Evolutionary conservation across 345 rosid genomes (phyloP), one percentile per base, ranked within the genome.

Genomic region (Citrus glauca): DNA sequence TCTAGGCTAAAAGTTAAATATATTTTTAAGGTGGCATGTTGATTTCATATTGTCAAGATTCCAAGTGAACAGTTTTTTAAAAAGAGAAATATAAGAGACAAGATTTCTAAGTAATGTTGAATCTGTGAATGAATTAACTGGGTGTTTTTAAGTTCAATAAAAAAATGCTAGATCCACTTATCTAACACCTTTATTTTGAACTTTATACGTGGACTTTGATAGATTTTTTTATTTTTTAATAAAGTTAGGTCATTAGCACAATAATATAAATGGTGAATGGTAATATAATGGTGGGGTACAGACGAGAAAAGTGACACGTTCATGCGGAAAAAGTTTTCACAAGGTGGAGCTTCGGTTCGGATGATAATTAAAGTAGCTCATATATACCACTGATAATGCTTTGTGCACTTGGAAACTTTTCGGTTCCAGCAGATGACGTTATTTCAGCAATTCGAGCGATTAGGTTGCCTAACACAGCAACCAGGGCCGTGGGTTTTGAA

Each of bases 291-390:
- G 3, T 33, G 66, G 68, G 38, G 38, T 16, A 33, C 5, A 5
- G 45, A 50, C 6, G 2, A 50, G 0, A 10, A 74, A 59, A 28
- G 48, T 27, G 0, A 4, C 2, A 6, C 4, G 14, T 27, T 57
- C 83, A 80, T 71, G 76, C 77, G n/a, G 16, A 16, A 76, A 80
- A 80, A 80, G 83, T 28, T 38, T 38, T 14, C 71, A 64, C 65
- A 11, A 68, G 22, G 24, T 66, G 37, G 74, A 76, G 53, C 76
- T 35, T 63, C 69, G 33, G 30, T 45, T 45, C 50, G 50, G 50
- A 33, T n/a, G 62, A 74, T 68, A 67, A 73, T 79, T 73, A 73
- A 79, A 79, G 77, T 27, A 27, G 74, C 24, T 20, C 56, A 19
- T 3, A 19, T 3, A 57, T 8, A 19, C 38, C 19, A 40, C 60